phyloP scores from a whole-genome alignment of 164 flowering plant species.

The Macadamia tetraphylla region DNA sequence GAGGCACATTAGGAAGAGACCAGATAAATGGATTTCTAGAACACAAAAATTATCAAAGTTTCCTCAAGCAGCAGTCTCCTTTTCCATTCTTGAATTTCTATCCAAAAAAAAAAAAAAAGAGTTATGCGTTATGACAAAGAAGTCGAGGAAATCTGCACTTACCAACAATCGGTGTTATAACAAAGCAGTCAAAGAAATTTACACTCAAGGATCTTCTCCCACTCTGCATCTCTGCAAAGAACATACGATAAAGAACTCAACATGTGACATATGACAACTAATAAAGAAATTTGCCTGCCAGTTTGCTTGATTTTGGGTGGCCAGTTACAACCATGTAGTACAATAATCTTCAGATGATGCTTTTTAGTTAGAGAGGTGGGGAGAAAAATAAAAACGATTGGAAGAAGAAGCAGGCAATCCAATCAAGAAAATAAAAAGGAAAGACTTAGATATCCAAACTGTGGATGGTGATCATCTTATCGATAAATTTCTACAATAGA shows the following conservation, averaged over 20 bases:
- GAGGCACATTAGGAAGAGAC: background rate
- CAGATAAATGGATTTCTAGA: background rate
- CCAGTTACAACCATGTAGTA: too few species aligned
- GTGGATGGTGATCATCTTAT: too few species aligned
- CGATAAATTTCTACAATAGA: too few species aligned
- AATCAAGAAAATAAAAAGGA: too few species aligned
- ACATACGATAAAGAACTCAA: background rate
- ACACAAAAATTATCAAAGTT: background rate
- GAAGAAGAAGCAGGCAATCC: too few species aligned
- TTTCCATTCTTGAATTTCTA: background rate
- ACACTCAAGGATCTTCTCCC: slow-evolving; percentile 2
- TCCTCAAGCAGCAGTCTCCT: background rate
- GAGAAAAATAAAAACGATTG: too few species aligned
- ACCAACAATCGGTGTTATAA: slow-evolving; percentile 9
- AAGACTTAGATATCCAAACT: too few species aligned
- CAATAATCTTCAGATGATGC: too few species aligned
- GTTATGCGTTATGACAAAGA: background rate
- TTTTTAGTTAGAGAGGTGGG: too few species aligned
- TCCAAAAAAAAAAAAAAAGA: background rate
- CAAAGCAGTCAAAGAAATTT: slow-evolving; percentile 2
- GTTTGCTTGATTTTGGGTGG: too few species aligned
- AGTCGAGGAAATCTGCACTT: background rate
- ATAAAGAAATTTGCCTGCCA: background rate
- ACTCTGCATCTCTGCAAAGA: slow-evolving; percentile 20
- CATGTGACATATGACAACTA: background rate